Base-by-base conservation (phyloP, 1,284 basidiomycete species). In the Flammula alnicola region DNA sequence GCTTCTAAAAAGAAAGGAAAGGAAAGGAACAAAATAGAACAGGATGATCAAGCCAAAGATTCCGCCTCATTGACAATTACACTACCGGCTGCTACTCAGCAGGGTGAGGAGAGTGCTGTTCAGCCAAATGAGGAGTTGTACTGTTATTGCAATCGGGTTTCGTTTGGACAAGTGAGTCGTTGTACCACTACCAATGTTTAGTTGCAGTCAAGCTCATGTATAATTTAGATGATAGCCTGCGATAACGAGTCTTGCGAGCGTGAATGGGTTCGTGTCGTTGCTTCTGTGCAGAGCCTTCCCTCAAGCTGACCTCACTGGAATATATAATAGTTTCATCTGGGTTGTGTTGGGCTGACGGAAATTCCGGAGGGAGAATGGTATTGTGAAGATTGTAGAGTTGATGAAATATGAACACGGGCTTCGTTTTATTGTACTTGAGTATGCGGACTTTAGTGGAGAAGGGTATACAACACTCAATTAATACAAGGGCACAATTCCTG, bases 151-250 rank as follows among this genome's bases (percentile, higher is more conserved):
- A 77, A 87, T 59, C 76, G 83, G 52, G 78, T 85, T 10, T 89
- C 86, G 10, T 91, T 81, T 63, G 91, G 90, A 60, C 81, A 85
- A 67, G 89, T 89, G 61, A 56, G 80, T 70, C 23, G 31, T 42
- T 47, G 48, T 44, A 30, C 47, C 36, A 42, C 26, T 43, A 37
- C 25, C 54, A 40, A 46, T 52, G 49, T 36, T 44, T 26, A 12
- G 17, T 41, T 44, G 36, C 41, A 42, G 36, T 29, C 37, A 23
- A 54, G 37, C 44, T 46, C 39, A 47, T 43, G 29, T 47, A 16
- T 31, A 38, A 39, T 44, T 35, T 57, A 92, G 89, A 93, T 94
- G 92, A 84, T 94, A 53, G 91, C 74, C 3, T 94, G 91, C 61
- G 92, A 94, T 63, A 79, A 79, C 55, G 66, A 71, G 29, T 71